Evolutionary conservation across 257 asterid species (phyloP).

Genomic region (Anisodus acutangulus): DNA sequence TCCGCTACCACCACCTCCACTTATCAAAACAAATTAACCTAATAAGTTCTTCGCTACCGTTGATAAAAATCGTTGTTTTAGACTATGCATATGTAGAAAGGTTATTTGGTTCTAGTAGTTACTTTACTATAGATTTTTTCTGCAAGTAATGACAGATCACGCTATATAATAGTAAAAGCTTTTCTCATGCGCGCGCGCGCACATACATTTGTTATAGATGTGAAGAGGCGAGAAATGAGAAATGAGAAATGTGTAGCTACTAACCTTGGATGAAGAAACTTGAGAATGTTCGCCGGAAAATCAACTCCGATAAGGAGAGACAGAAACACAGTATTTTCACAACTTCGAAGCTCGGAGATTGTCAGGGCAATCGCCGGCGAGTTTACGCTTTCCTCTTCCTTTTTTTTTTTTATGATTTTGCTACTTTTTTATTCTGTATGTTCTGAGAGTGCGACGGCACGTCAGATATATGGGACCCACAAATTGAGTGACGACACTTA

Average conservation of each 20-base stretch:
- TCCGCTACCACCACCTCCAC: conserved; percentile 35
- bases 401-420: neutral
- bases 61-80: too few relatives aligned
- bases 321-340: neutral
- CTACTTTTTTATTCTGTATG: neutral
- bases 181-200: neutral
- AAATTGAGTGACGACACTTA: neutral
- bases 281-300: neutral
- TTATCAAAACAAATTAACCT: neutral
- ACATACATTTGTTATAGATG: neutral
- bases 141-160: too few relatives aligned
- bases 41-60: neutral
- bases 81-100: too few relatives aligned
- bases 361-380: conserved; percentile 4
- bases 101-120: too few relatives aligned
- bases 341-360: neutral
- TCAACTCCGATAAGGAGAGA: neutral
- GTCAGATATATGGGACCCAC: conserved; percentile 22
- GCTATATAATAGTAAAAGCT: too few relatives aligned
- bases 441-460: neutral
- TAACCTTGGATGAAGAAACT: neutral
- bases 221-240: neutral
- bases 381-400: neutral
- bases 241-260: neutral
- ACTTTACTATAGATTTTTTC: too few relatives aligned